Evolutionary conservation across 2,329 filamentous ascomycete genomes (phyloP).

Genomic region (Claviceps lovelessii): DNA sequence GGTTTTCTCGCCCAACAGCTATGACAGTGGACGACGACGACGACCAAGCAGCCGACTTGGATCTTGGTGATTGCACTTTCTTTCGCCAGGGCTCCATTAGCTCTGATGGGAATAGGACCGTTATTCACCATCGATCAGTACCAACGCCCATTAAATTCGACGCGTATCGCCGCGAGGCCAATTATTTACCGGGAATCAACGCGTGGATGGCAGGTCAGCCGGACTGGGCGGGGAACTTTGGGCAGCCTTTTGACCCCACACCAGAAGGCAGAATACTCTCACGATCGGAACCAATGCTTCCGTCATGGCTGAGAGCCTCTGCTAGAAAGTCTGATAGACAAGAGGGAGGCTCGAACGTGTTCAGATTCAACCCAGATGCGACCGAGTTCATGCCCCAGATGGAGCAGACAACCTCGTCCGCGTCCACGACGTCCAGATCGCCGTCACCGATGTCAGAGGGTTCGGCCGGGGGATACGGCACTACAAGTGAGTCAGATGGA

Average conservation of each 20-base stretch:
- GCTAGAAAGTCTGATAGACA: background rate
- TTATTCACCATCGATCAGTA: background rate
- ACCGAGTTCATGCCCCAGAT: constrained; percentile 2
- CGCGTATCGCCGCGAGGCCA: background rate
- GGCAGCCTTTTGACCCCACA: constrained; percentile 3
- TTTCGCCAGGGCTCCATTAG: background rate
- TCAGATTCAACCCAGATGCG: constrained; percentile 6
- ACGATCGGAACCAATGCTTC: background rate
- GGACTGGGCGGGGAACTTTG: background rate
- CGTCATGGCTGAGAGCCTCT: background rate
- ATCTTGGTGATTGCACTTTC: background rate
- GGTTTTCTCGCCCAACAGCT: constrained; percentile 11
- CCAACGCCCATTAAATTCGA: background rate
- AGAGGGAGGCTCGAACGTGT: background rate
- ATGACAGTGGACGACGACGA: background rate
- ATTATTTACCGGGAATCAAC: background rate
- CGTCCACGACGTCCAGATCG: background rate
- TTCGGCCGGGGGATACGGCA: background rate
- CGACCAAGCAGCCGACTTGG: background rate
- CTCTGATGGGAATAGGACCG: constrained; percentile 2
- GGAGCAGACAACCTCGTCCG: background rate
- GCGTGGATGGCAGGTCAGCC: constrained; percentile 6
- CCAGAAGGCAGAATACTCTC: background rate
- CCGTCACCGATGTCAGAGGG: background rate
- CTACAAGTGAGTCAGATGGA: background rate